Base-by-base conservation (phyloP, 2,329 filamentous ascomycete species). In the Zasmidium citrigriseum region DNA sequence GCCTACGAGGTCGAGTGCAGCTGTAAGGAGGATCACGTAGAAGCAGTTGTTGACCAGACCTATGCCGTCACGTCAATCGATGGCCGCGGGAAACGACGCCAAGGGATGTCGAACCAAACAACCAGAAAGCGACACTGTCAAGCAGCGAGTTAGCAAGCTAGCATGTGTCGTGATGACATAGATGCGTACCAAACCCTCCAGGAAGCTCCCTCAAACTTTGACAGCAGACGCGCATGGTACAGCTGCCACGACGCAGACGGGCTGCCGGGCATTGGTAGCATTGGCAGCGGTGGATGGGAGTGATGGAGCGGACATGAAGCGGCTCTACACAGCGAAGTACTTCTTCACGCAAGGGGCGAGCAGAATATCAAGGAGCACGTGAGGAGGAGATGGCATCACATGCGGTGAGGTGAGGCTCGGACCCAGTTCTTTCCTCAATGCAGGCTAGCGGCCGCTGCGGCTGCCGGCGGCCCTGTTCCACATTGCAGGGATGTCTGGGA, bases 31-130 rank as follows among this genome's bases (percentile, higher is more conserved):
- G 74, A 98, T 90, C 56, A 98, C 93, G 76, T 97, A 98, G 77
- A 97, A 89, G 67, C 98, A 91, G 78, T 98, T 98, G 77, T 99
- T 98, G 73, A 98, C 95, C 18, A 95, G 79, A 53, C 91, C 91
- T 93, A 38, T 21, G 18, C 4, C 25, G 41, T 46, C 25, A 22
- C n/a, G 24, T 46, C 34, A 46, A 34, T n/a, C n/a, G n/a, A n/a
- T n/a, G n/a, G n/a, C n/a, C 34, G 14, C 34, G 4, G 34, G 14
- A 9, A 16, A n/a, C 4, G 5, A 22, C 41, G 50, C 24, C 10
- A 14, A 23, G 16, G 21, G 52, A 34, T 34, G 25, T 63, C 76
- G 67, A 79, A 97, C 93, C 93, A 71, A 98, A 96, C 1, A 97
- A 81, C 93, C 93, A 98, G 71, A 98, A 98, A 24, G 93, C 90